Percentiles rank a stretch among this genome's conserved stretches.
phyloP scores from a whole-genome alignment of 1,139 yeast genomes.

The Trichomonascaceae sp. region DNA sequence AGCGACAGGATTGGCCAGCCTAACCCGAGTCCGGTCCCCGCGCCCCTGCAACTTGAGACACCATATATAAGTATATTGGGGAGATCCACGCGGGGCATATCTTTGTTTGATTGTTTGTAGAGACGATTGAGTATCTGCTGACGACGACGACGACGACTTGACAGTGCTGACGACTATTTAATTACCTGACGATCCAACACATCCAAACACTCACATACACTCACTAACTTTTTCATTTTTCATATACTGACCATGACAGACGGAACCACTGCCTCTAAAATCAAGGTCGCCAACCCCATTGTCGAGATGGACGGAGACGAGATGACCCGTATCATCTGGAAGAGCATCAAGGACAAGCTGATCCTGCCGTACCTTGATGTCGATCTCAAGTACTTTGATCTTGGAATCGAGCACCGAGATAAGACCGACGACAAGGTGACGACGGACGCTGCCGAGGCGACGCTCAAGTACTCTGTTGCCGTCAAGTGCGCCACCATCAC shows the following conservation, averaged over 20 bases:
- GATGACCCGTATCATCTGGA: constrained; percentile 89
- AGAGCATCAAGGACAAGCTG: constrained; percentile 61
- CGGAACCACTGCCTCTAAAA: constrained; percentile 31
- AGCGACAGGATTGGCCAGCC: no score
- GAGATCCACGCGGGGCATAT: no score
- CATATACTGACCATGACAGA: constrained; percentile 6
- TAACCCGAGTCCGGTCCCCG: no score
- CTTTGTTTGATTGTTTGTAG: no score
- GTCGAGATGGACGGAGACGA: constrained; percentile 98
- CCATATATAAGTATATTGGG: no score
- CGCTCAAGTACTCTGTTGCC: constrained; percentile 78
- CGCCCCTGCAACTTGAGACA: no score
- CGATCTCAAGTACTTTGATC: constrained; percentile 84
- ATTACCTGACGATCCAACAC: no score
- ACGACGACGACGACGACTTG: no score
- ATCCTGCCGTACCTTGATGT: constrained; percentile 75
- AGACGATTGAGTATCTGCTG: no score
- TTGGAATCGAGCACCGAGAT: constrained; percentile 78
- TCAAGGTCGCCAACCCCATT: constrained; percentile 74
- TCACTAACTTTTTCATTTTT: no score
- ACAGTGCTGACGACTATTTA: no score
- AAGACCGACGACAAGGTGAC: constrained; percentile 81
- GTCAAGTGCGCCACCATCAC: constrained; percentile 96
- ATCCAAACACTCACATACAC: no score
- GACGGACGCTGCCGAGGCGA: constrained; percentile 80